Percentiles rank a stretch among this genome's conserved stretches.
These are phyloP conservation scores for Scytalidium sp. DNA, from an alignment of 2,329 filamentous ascomycete species.

Conservation along the genomic window DNA sequence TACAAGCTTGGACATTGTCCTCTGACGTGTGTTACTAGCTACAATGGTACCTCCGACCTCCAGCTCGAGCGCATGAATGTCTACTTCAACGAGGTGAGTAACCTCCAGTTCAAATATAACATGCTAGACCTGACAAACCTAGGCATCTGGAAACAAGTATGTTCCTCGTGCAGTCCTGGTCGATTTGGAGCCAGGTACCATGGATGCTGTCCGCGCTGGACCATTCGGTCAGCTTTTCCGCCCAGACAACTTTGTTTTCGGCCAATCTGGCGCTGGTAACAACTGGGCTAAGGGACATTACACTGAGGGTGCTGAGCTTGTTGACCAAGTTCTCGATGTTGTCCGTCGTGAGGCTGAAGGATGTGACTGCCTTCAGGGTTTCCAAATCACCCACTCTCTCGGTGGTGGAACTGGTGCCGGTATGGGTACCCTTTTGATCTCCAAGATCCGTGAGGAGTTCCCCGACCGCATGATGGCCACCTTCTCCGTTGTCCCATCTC, in stretches of 20 bases:
- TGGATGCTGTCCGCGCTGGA: conserved; percentile 97
- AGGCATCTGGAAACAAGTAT: conserved; percentile 98
- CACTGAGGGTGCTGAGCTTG: conserved; percentile 98
- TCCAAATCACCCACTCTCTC: conserved; percentile 99
- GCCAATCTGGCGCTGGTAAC: conserved; percentile 99
- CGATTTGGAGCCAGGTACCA: conserved; percentile 98
- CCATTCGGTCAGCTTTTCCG: conserved; percentile 99
- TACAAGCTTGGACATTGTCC: conserved; percentile 22
- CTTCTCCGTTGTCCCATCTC: conserved; percentile 97
- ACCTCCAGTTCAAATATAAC: neutral
- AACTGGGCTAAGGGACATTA: conserved; percentile 99
- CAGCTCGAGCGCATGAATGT: conserved; percentile 99
- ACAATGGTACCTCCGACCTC: conserved; percentile 97
- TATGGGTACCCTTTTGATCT: conserved; percentile 99
- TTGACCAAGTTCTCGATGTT: conserved; percentile 97
- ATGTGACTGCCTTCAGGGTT: conserved; percentile 99
- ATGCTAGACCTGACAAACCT: conserved; percentile 25
- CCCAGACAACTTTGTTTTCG: conserved; percentile 99
- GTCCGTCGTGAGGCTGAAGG: conserved; percentile 98
- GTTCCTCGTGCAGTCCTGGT: conserved; percentile 98
- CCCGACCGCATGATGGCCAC: conserved; percentile 99
- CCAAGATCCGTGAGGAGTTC: conserved; percentile 99
- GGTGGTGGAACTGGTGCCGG: conserved; percentile 99
- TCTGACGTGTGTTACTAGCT: conserved; percentile 51
- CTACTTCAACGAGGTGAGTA: conserved; percentile 87